A percentile compares a stretch with the other conserved stretches of the same genome.
phyloP scores from a whole-genome alignment of 192 early-diverging fungal genomes.

The Backusella morwellensis region DNA sequence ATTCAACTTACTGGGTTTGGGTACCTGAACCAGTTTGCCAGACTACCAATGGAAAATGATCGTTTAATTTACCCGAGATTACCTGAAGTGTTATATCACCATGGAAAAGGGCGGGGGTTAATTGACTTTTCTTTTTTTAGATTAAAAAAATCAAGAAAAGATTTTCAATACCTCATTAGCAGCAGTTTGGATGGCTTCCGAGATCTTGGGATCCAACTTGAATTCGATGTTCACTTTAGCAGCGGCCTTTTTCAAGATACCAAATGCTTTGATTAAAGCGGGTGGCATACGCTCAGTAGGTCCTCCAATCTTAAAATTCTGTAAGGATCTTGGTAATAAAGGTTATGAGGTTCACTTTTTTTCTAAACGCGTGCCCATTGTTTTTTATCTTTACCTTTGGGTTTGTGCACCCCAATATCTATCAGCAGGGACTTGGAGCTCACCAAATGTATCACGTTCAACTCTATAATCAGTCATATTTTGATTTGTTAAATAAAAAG shows the following conservation, averaged over 20 bases:
- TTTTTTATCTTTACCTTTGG: constrained; percentile 60
- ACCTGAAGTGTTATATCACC: constrained; percentile 47
- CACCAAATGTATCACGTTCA: constrained; percentile 89
- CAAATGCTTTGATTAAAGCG: constrained; percentile 91
- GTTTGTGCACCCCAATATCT: constrained; percentile 97
- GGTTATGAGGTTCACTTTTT: neutral
- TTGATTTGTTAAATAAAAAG: neutral
- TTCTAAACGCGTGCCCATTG: neutral
- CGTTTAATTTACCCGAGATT: constrained; percentile 84
- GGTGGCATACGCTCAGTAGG: constrained; percentile 89
- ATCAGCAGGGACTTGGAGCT: constrained; percentile 89
- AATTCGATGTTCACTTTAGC: constrained; percentile 89
- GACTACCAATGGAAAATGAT: constrained; percentile 95
- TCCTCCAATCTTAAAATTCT: constrained; percentile 97
- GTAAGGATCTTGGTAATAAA: constrained; percentile 59
- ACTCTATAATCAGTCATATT: constrained; percentile 32
- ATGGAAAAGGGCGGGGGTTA: neutral
- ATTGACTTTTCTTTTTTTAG: neutral
- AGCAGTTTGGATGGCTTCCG: constrained; percentile 88
- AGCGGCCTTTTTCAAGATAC: constrained; percentile 89
- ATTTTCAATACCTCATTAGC: constrained; percentile 65
- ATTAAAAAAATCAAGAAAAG: no score
- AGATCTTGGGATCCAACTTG: constrained; percentile 73
- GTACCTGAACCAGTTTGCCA: constrained; percentile 95
- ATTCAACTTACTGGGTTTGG: constrained; percentile 60